Base-by-base conservation (phyloP, 2,329 filamentous ascomycete species). In the Epichloe sylvatica region DNA sequence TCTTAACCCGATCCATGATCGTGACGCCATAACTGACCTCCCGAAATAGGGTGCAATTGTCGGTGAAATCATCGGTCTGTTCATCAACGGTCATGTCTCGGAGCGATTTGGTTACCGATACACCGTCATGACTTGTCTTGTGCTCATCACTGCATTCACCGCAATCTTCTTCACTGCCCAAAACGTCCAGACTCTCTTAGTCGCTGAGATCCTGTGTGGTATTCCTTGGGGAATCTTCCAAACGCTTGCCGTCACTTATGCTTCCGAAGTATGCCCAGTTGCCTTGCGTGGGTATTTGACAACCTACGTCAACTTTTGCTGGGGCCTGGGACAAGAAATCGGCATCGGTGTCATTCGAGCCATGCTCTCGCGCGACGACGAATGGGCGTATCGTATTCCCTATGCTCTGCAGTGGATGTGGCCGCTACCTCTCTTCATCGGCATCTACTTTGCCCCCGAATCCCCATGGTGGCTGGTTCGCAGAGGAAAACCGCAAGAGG, bases 391-490 rank as follows among this genome's bases (percentile, higher is more conserved):
- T 63, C 73, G 80, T 43, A 83, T 84, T 49, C 83, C 84, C 1
- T 86, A 83, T 55, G 82, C 77, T 1, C 68, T 87, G 39, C 84
- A 88, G 67, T 88, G 84, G 83, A 84, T 87, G 70, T 87, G 83
- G 83, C 83, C 83, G 0, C 62, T 83, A 6, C 81, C 82, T 2
- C 70, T 86, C 7, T 72, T 80, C 44, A 65, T 84, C 49, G 81
- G 78, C 52, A 79, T 86, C 55, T 77, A 67, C 57, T 79, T 85
- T 50, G 83, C 83, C 0, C 82, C 82, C 11, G 81, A 85, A 62
- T 82, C 77, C 15, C 82, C 82, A 2, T 85, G 82, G 82, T 86
- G 83, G 83, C 73, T 87, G n/a, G 81, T 87, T 42, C 79, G 83
- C 38, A 77, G 75, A 58, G 80, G 79, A 35, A 73, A 73, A 36